Percentiles rank a stretch among this genome's conserved stretches.
These are phyloP conservation scores for Entomortierella parvispora DNA, from an alignment of 192 early-diverging fungal genomes.

Conservation along the genomic window DNA sequence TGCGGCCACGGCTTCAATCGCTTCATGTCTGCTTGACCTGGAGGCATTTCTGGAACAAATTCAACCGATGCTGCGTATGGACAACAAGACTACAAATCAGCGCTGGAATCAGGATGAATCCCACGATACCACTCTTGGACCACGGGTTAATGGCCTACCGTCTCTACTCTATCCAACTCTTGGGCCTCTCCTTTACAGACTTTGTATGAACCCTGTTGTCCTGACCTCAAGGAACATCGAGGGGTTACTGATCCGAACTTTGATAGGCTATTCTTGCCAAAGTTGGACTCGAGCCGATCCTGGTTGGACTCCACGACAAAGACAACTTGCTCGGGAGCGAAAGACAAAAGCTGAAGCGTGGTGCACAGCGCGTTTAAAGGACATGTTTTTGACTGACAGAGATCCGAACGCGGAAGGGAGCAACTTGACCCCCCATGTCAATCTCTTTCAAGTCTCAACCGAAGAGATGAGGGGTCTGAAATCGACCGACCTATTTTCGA, in stretches of 20 bases:
- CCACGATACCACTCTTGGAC: too few relatives aligned
- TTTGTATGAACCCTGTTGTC: conserved; percentile 30
- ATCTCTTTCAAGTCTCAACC: background rate
- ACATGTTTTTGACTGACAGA: conserved; percentile 4
- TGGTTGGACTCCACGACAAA: background rate
- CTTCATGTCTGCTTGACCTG: conserved; percentile 11
- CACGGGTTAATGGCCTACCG: background rate
- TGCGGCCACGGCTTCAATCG: conserved; percentile 7
- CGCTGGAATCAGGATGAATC: too few relatives aligned
- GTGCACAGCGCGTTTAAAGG: conserved; percentile 10
- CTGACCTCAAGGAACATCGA: background rate
- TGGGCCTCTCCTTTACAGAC: conserved; percentile 3
- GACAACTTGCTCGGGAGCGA: background rate
- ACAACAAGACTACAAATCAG: background rate
- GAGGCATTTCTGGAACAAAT: conserved; percentile 16
- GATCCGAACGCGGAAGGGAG: background rate
- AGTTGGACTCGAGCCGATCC: background rate
- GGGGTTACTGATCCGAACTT: background rate
- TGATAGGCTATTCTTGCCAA: conserved; percentile 21
- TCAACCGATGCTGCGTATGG: background rate
- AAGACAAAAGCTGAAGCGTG: background rate
- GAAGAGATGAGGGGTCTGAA: too few relatives aligned
- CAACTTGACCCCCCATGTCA: background rate
- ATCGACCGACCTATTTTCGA: too few relatives aligned
- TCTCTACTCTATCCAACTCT: conserved; percentile 19